Conservation (phyloP, 345 rosid species). For the Boechera stricta region DNA sequence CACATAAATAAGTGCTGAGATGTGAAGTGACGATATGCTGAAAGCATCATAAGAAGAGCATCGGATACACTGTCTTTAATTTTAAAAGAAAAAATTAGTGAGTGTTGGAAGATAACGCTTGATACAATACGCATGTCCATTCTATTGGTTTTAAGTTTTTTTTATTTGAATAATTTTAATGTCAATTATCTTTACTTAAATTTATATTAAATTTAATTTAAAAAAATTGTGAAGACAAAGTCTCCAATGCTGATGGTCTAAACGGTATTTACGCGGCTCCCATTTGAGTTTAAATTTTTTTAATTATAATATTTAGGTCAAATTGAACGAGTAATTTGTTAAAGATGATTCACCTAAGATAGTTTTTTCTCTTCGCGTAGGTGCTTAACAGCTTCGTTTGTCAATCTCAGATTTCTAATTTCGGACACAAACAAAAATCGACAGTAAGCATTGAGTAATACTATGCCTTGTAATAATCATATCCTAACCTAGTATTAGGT, state of each 20-base stretch:
- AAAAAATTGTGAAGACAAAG: too few relatives aligned
- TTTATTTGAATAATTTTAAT: too few relatives aligned
- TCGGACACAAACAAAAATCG: slow-evolving; percentile 21
- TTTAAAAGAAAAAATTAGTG: too few relatives aligned
- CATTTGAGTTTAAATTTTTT: slow-evolving; percentile 1
- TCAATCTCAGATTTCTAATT: slow-evolving; percentile 29
- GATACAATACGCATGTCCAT: too few relatives aligned
- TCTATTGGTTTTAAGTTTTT: too few relatives aligned
- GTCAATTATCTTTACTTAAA: too few relatives aligned
- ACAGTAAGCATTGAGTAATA: slow-evolving; percentile 10
- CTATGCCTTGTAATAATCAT: slow-evolving; percentile 28
- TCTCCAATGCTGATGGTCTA: too few relatives aligned
- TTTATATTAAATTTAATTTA: too few relatives aligned
- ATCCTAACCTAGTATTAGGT: slow-evolving; percentile 1
- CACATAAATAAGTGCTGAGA: neutral
- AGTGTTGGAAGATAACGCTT: too few relatives aligned
- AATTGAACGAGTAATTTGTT: slow-evolving; percentile 7
- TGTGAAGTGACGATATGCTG: neutral
- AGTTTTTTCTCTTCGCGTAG: slow-evolving; percentile 5
- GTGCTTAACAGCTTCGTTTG: slow-evolving; percentile 41
- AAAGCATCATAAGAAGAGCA: too few relatives aligned
- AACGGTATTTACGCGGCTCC: slow-evolving; percentile 31
- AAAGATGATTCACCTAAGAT: slow-evolving; percentile 31
- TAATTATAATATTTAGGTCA: neutral
- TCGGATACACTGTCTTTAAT: too few relatives aligned